These are phyloP conservation scores for Termitomyces sp. DNA, from an alignment of 768 basidiomycete genomes.

Conservation along the genomic window DNA sequence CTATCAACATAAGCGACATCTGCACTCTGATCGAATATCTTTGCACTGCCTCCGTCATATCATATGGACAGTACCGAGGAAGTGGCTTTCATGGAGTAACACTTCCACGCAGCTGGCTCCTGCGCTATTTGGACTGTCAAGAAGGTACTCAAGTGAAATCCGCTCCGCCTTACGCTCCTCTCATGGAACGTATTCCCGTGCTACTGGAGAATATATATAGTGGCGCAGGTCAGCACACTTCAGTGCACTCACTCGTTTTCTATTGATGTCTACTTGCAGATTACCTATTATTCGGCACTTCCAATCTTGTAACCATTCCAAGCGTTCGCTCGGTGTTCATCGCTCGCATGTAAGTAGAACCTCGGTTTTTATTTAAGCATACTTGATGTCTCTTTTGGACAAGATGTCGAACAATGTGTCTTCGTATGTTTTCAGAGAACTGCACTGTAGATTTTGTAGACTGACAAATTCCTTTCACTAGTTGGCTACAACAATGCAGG, in stretches of 20 bases:
- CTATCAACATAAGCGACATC: slow-evolving; percentile 42
- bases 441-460: neutral
- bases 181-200: slow-evolving; percentile 17
- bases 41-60: slow-evolving; percentile 37
- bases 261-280: slow-evolving; percentile 12
- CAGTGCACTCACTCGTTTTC: neutral
- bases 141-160: slow-evolving; percentile 2
- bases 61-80: slow-evolving; percentile 16
- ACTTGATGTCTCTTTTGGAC: neutral
- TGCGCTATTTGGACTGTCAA: slow-evolving; percentile 16
- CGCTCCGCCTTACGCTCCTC: neutral
- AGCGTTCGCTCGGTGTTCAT: slow-evolving; percentile 35
- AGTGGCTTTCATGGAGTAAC: slow-evolving; percentile 39
- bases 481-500: slow-evolving; percentile 27
- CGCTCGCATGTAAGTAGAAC: slow-evolving; percentile 41
- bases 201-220: slow-evolving; percentile 26
- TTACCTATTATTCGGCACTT: slow-evolving; percentile 25
- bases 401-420: slow-evolving; percentile 45
- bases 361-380: neutral
- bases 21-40: slow-evolving; percentile 52
- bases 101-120: slow-evolving; percentile 54
- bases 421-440: slow-evolving; percentile 30
- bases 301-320: slow-evolving; percentile 15
- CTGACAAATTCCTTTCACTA: slow-evolving; percentile 1
- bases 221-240: slow-evolving; percentile 17